Base-by-base conservation (phyloP, 2,329 filamentous ascomycete species). In the Penicillium sp. region DNA sequence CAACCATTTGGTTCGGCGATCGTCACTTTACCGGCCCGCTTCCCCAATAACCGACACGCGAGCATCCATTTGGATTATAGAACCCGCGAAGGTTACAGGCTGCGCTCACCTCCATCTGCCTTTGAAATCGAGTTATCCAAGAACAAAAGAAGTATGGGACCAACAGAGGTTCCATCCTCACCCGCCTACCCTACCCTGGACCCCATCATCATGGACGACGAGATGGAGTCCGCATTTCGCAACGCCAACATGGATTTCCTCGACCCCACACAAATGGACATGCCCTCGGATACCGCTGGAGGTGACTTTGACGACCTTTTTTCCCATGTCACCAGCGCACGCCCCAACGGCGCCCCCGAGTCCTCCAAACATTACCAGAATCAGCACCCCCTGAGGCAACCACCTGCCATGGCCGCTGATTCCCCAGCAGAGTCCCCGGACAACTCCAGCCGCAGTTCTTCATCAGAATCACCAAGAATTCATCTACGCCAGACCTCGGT, bases 351-450 rank as follows among this genome's bases (percentile, higher is more conserved):
- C 26, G 59, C 65, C 47, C 60, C 65, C 24, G 62, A 68, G 33
- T 61, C 67, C 21, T 60, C 66, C 26, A 65, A 65, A 34, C 60
- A 62, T n/a, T 67, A 67, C 41, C 64, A 65, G 47, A 65, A 68
- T 8, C 62, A 68, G 45, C 65, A 72, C 52, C 53, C 63, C 45
- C 63, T 74, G 54, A 69, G 68, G 49, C 63, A 68, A 47, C 64
- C 66, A 16, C 60, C 70, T 48, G 57, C 68, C 15, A 58, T 70
- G 54, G 52, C 69, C 24, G 64, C 73, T 16, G 67, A 75, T 49
- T 74, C 73, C 4, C 70, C 72, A n/a, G 72, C 72, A n/a, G 75
- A 75, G 47, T 78, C 76, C 5, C 69, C 70, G 2, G 75, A 73
- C 50, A 69, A 70, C 38, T 76, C 73, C 5, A 77, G 72, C 53